phyloP scores from a whole-genome alignment of 768 basidiomycete species.

The Mycena polygramma region DNA sequence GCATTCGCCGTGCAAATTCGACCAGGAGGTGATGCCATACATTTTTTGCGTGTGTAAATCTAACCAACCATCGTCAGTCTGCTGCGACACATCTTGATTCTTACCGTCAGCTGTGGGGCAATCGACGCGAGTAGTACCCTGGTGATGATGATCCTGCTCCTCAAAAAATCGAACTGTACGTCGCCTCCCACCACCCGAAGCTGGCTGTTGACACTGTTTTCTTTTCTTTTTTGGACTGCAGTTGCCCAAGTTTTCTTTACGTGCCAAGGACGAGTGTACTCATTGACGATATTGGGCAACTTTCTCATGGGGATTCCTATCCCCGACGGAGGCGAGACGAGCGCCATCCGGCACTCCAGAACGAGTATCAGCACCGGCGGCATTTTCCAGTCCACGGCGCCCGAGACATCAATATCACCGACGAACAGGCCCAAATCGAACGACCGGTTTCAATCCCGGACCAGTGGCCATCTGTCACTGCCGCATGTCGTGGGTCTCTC shows the following conservation, averaged over 20 bases:
- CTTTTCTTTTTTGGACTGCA: not conserved
- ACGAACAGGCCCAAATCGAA: too few relatives aligned
- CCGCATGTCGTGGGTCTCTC: too few relatives aligned
- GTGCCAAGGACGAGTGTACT: constrained; percentile 22
- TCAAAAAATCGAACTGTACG: not conserved
- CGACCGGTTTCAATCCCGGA: too few relatives aligned
- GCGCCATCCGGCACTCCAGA: too few relatives aligned
- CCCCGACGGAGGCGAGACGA: too few relatives aligned
- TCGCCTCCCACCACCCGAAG: too few relatives aligned
- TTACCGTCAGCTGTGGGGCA: constrained; percentile 18
- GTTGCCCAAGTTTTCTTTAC: constrained; percentile 13
- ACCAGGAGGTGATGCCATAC: constrained; percentile 1
- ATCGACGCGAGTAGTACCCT: constrained; percentile 18
- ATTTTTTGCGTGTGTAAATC: too few relatives aligned
- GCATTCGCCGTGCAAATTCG: not conserved
- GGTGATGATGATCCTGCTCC: constrained; percentile 14
- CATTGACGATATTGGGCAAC: constrained; percentile 22
- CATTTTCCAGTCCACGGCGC: too few relatives aligned
- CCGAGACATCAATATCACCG: too few relatives aligned
- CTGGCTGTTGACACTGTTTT: too few relatives aligned
- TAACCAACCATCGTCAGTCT: not conserved
- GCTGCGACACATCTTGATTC: constrained; percentile 5
- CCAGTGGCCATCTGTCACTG: too few relatives aligned
- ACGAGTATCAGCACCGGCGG: too few relatives aligned
- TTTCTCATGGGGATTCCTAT: constrained; percentile 5